Conservation (phyloP, 2,329 filamentous ascomycete species). For the Colletotrichum eleusines region DNA sequence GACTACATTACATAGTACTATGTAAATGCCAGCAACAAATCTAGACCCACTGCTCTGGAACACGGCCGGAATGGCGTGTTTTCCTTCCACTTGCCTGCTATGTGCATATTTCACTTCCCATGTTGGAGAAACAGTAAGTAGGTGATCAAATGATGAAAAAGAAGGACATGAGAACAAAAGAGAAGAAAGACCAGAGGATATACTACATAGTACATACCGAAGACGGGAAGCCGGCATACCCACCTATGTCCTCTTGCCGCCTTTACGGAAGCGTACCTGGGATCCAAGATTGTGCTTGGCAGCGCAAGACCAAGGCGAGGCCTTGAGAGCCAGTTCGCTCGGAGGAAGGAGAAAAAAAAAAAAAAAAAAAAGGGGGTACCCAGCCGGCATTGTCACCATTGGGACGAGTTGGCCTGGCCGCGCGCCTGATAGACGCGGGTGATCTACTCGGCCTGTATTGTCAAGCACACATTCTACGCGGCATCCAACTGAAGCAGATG, state of each 20-base stretch:
- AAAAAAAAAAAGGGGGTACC: no score
- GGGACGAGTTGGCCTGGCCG: neutral
- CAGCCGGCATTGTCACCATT: neutral
- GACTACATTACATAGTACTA: neutral
- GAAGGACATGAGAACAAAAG: no score
- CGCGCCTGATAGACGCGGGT: neutral
- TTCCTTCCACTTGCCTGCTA: neutral
- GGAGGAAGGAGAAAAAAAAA: no score
- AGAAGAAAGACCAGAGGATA: neutral
- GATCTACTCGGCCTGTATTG: neutral
- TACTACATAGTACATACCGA: no score
- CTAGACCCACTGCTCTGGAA: slow-evolving; percentile 28
- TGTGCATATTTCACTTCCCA: neutral
- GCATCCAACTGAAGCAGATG: neutral
- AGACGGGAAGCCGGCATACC: no score
- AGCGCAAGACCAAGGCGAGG: neutral
- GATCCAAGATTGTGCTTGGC: slow-evolving; percentile 17
- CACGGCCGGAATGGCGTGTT: neutral
- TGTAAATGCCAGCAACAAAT: neutral
- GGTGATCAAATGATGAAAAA: neutral
- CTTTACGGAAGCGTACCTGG: neutral
- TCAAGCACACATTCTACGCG: neutral
- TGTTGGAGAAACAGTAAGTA: neutral
- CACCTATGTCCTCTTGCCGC: neutral
- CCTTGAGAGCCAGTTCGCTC: no score